Evolutionary conservation across 345 rosid species (phyloP).

Genomic region (Citrus sinensis): DNA sequence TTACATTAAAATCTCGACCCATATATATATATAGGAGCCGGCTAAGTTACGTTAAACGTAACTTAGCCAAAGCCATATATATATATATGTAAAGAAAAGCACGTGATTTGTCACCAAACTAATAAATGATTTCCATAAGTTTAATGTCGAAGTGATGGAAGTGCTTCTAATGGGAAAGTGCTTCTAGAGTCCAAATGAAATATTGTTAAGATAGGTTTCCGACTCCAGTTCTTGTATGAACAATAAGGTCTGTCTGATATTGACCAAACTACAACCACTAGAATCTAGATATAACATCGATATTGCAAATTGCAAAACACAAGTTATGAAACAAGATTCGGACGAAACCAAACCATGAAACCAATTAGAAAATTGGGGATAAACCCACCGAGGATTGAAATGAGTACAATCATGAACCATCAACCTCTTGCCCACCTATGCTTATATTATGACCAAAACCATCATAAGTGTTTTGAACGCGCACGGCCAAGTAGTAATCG

Average conservation of each 20-base stretch:
- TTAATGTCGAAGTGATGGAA: background rate
- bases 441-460: background rate
- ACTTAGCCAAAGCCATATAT: too few relatives aligned
- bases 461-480: background rate
- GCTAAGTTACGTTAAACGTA: too few relatives aligned
- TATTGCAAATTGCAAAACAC: background rate
- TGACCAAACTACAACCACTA: background rate
- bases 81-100: too few relatives aligned
- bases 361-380: too few relatives aligned
- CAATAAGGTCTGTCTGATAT: background rate
- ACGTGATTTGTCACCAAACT: too few relatives aligned
- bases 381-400: too few relatives aligned
- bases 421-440: background rate
- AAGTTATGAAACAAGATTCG: background rate
- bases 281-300: background rate
- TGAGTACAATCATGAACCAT: background rate
- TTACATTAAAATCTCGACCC: too few relatives aligned
- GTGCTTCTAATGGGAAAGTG: background rate
- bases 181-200: background rate
- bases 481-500: background rate
- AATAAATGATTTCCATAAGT: too few relatives aligned
- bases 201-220: background rate
- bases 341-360: too few relatives aligned
- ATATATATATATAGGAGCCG: too few relatives aligned
- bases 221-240: background rate